These are phyloP conservation scores for Skeletonema costatum DNA, from an alignment of 108 stramenopile genomes.

Conservation along the genomic window DNA sequence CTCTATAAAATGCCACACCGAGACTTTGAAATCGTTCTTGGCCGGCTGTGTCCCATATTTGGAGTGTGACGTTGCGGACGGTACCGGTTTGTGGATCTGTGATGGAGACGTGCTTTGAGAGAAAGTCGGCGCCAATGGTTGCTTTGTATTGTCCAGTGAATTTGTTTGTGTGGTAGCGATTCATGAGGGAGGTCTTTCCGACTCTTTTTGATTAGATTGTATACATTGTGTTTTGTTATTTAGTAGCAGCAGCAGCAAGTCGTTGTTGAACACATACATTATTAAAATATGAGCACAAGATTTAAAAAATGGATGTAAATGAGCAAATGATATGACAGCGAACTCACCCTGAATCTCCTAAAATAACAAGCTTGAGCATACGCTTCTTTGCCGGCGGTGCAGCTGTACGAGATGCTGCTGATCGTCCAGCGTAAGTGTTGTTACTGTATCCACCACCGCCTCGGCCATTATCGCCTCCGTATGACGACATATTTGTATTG, in stretches of 20 bases:
- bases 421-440: slow-evolving; percentile 24
- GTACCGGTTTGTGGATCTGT: slow-evolving; percentile 61
- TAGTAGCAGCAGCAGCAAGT: not conserved
- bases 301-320: not conserved
- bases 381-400: slow-evolving; percentile 69
- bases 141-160: slow-evolving; percentile 98
- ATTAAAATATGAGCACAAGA: slow-evolving; percentile 3
- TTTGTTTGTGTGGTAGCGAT: slow-evolving; percentile 94
- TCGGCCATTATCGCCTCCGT: slow-evolving; percentile 16
- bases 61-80: slow-evolving; percentile 80
- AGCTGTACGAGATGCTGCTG: slow-evolving; percentile 11
- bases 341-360: slow-evolving; percentile 93
- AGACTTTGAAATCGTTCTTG: slow-evolving; percentile 97
- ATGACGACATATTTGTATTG: slow-evolving; percentile 9
- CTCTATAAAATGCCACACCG: slow-evolving; percentile 97
- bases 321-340: not conserved
- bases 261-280: not conserved
- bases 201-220: slow-evolving; percentile 58
- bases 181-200: slow-evolving; percentile 98
- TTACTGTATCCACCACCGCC: slow-evolving; percentile 2
- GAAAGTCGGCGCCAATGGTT: slow-evolving; percentile 98
- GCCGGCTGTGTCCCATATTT: slow-evolving; percentile 99
- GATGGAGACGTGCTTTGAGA: slow-evolving; percentile 87
- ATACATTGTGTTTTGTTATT: not conserved
- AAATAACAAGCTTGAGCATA: slow-evolving; percentile 93